Base-by-base conservation (phyloP, 768 basidiomycete species). In the Megacollybia marginata region DNA sequence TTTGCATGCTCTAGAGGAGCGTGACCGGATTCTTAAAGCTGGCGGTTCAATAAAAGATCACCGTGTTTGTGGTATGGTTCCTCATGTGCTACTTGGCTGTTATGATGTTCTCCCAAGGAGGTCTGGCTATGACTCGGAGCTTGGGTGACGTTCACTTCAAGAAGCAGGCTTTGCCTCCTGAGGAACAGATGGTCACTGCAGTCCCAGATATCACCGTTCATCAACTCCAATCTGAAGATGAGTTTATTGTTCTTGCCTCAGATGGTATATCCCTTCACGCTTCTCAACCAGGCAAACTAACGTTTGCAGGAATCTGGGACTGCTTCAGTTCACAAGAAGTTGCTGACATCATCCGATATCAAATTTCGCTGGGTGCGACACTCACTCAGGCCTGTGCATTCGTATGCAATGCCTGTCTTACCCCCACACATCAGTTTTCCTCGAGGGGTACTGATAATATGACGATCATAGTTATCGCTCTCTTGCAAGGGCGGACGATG, bases 91-190 rank as follows among this genome's bases (percentile, higher is more conserved):
- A 4, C 18, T 40, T 18, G 18, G 15, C 18, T 40, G 53, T 15
- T 18, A 23, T 53, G 35, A 49, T 4, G 44, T 36, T 2, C 38
- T 15, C 58, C 8, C 18, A 96, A 94, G 95, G 54, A 98, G n/a
- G 98, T 63, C 82, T 99, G 49, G 94, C 96, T 0, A 70, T 98
- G 35, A 94, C 94, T 13, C 78, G 96, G 58, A 96, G 96, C 4
- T 70, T 99, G 23, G 96, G 96, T 49, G 96, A 99, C 65, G 97
- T 98, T 64, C 92, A 95, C 55, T 98, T 96, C 78, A 99, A 99
- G 75, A 93, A 94, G 62, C 79, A 80, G 45, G 67, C 78, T 15
- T 66, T 97, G 9, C 66, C 78, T 36, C 84, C 94, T 15, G 94
- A 98, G 68, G 78, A 81, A 46, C 96, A 99, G 67, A 84, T 93